phyloP scores from a whole-genome alignment of 139 green algal species.

The Chlorella sp. region DNA sequence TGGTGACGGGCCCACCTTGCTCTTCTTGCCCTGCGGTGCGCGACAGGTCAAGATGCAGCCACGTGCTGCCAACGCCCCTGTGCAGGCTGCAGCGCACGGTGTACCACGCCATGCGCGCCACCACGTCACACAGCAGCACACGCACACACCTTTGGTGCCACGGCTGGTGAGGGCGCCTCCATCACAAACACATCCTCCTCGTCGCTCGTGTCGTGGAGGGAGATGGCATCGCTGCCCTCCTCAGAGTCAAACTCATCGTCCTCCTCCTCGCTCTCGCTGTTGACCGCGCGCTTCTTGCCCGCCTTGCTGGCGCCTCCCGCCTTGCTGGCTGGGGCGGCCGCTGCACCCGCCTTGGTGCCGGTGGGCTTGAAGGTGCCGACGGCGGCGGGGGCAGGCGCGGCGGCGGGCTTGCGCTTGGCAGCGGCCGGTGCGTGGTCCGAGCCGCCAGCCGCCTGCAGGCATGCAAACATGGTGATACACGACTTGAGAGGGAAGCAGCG shows the following conservation, averaged over 20 bases:
- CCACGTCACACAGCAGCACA: slow-evolving; percentile 10
- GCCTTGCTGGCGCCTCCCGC: neutral
- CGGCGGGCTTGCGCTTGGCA: slow-evolving; percentile 6
- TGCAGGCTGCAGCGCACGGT: too few relatives aligned
- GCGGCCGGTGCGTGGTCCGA: neutral
- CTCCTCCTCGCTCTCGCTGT: neutral
- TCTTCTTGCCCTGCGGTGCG: slow-evolving; percentile 45
- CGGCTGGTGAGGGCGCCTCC: slow-evolving; percentile 37
- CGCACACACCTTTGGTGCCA: slow-evolving; percentile 10
- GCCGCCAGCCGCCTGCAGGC: neutral
- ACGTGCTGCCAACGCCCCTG: too few relatives aligned
- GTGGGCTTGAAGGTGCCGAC: neutral
- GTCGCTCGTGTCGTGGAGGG: slow-evolving; percentile 22
- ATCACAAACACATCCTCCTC: slow-evolving; percentile 41
- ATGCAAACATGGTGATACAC: neutral
- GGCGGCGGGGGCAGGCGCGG: too few relatives aligned
- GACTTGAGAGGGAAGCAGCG: too few relatives aligned
- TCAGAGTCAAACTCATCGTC: slow-evolving; percentile 6
- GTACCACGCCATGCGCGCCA: neutral
- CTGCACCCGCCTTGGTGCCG: slow-evolving; percentile 7
- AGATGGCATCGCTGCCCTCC: neutral
- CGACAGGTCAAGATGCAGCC: too few relatives aligned
- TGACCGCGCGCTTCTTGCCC: slow-evolving; percentile 5
- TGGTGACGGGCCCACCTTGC: slow-evolving; percentile 27
- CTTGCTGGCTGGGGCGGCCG: neutral